A percentile compares a stretch with the other conserved stretches of the same genome.
These are phyloP conservation scores for Puccinia sorghi DNA, from an alignment of 1,284 basidiomycete species.

Conservation along the genomic window DNA sequence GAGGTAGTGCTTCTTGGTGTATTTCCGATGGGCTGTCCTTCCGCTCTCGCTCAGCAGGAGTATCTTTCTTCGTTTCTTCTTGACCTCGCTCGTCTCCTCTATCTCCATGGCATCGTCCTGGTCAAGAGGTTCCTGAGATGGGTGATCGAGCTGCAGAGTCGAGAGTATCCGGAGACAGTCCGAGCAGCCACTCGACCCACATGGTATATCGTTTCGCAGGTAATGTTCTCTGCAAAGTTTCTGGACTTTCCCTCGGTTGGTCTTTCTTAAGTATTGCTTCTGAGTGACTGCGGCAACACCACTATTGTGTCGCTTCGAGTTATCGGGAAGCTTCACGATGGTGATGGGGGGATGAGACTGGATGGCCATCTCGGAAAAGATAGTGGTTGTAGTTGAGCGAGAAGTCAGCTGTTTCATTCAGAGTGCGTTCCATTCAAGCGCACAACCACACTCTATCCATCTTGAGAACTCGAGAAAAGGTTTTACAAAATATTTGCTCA, in stretches of 20 bases:
- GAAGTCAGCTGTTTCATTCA: no score
- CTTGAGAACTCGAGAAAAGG: no score
- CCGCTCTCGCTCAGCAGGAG: constrained; percentile 51
- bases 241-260: constrained; percentile 92
- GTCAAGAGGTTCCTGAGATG: constrained; percentile 33
- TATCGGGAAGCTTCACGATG: constrained; percentile 20
- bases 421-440: no score
- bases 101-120: neutral
- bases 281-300: constrained; percentile 39
- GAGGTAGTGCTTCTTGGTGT: constrained; percentile 67
- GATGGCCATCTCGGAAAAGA: constrained; percentile 8
- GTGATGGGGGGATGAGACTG: constrained; percentile 46
- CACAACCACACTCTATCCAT: no score
- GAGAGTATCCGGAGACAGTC: constrained; percentile 63
- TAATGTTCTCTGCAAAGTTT: constrained; percentile 81
- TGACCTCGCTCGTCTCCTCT: constrained; percentile 60
- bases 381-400: neutral
- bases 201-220: constrained; percentile 87
- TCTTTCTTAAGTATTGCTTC: constrained; percentile 66
- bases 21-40: constrained; percentile 52
- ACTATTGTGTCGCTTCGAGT: neutral
- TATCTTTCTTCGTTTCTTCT: constrained; percentile 60
- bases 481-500: no score
- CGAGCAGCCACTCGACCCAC: constrained; percentile 75
- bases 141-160: constrained; percentile 55